Percentiles rank a stretch among this genome's conserved stretches.
Conservation (phyloP, 2,329 filamentous ascomycete species). For the Penicillium polonicum region DNA sequence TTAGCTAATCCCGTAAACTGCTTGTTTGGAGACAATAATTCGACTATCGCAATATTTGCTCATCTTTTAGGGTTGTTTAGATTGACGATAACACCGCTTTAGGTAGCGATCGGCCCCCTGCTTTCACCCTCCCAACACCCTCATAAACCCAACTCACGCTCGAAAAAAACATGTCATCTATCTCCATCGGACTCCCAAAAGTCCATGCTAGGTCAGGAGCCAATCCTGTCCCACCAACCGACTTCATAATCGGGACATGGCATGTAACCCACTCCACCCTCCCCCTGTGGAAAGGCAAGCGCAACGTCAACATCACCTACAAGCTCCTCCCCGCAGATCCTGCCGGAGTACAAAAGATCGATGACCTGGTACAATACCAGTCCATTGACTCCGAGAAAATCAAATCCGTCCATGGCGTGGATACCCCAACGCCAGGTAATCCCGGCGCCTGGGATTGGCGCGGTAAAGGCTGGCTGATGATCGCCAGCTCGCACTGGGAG, state of each 20-base stretch:
- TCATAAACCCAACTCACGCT: not conserved
- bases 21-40: no score
- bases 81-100: not conserved
- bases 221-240: constrained; percentile 13
- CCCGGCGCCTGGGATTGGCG: constrained; percentile 68
- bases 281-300: constrained; percentile 24
- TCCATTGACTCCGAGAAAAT: constrained; percentile 14
- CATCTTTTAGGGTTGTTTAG: no score
- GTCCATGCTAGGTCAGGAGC: not conserved
- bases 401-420: constrained; percentile 18
- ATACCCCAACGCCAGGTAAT: constrained; percentile 15
- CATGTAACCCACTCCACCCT: constrained; percentile 26
- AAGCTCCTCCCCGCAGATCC: constrained; percentile 9
- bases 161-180: not conserved
- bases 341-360: constrained; percentile 11
- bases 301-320: constrained; percentile 27
- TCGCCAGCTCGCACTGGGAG: constrained; percentile 78
- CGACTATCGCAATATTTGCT: no score
- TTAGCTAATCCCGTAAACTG: not conserved
- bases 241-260: constrained; percentile 23
- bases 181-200: not conserved
- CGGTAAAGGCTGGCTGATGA: constrained; percentile 70
- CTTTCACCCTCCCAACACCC: not conserved
- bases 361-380: constrained; percentile 23
- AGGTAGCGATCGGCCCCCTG: not conserved